Conservation (phyloP, 83 land plant species). For the Picea abies region DNA sequence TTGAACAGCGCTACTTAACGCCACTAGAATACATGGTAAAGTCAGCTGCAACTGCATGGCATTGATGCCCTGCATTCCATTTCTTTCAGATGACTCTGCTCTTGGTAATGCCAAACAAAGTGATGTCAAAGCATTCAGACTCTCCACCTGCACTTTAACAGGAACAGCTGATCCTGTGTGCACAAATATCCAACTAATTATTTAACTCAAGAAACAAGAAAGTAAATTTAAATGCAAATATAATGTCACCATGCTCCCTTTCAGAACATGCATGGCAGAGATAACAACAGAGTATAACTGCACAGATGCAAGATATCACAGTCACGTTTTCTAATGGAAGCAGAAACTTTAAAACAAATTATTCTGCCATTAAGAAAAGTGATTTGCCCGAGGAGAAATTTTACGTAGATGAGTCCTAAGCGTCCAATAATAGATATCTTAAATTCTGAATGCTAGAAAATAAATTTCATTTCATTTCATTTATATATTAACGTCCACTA, state of each 20-base stretch:
- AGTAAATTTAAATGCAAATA: not conserved
- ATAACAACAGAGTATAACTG: not conserved
- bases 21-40: slow-evolving; percentile 61
- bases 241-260: not conserved
- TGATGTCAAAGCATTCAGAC: slow-evolving; percentile 46
- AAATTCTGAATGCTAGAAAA: too few relatives aligned
- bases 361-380: too few relatives aligned
- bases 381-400: too few relatives aligned
- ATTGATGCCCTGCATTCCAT: slow-evolving; percentile 7
- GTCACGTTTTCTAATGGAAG: too few relatives aligned
- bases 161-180: slow-evolving; percentile 28
- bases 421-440: too few relatives aligned
- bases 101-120: slow-evolving; percentile 32
- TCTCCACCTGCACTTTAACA: slow-evolving; percentile 48
- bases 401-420: too few relatives aligned
- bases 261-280: not conserved
- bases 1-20: slow-evolving; percentile 43
- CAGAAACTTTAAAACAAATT: too few relatives aligned
- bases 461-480: too few relatives aligned
- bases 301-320: not conserved
- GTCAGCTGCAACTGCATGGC: slow-evolving; percentile 30
- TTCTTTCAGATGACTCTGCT: slow-evolving; percentile 14
- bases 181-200: not conserved
- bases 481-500: too few relatives aligned
- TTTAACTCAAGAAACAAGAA: not conserved